phyloP scores from a whole-genome alignment of 2,329 filamentous ascomycete genomes.

The Talaromyces sp. region DNA sequence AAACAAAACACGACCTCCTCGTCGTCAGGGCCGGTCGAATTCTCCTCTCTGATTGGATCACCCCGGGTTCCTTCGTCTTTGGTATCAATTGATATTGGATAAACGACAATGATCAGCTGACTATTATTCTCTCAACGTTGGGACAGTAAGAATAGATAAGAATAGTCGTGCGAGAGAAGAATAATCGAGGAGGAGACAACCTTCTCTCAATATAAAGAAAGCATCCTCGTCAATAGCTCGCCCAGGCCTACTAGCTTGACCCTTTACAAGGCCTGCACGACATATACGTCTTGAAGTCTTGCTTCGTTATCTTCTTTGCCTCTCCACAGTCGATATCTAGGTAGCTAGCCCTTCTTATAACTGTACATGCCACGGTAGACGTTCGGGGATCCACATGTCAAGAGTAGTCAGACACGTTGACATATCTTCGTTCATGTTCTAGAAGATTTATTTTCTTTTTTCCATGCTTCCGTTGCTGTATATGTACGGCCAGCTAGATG shows the following conservation, averaged over 20 bases:
- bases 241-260: neutral
- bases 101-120: neutral
- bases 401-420: neutral
- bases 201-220: neutral
- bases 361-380: neutral
- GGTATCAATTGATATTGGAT: constrained; percentile 1
- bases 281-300: neutral
- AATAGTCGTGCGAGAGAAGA: neutral
- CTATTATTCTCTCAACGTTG: neutral
- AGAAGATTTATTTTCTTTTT: constrained; percentile 2
- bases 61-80: neutral
- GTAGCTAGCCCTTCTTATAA: neutral
- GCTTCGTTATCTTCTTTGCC: neutral
- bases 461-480: neutral
- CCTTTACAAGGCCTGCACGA: neutral
- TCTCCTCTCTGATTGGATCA: neutral
- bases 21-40: neutral
- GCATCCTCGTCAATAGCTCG: neutral
- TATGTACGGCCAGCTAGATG: neutral
- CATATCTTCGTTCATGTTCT: neutral
- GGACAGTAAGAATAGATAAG: neutral
- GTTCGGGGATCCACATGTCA: constrained; percentile 1
- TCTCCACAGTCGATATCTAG: neutral
- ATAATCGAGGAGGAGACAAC: neutral
- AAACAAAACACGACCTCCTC: neutral